Conservation (phyloP, 1,284 basidiomycete species). For the Naganishia cerealis region DNA sequence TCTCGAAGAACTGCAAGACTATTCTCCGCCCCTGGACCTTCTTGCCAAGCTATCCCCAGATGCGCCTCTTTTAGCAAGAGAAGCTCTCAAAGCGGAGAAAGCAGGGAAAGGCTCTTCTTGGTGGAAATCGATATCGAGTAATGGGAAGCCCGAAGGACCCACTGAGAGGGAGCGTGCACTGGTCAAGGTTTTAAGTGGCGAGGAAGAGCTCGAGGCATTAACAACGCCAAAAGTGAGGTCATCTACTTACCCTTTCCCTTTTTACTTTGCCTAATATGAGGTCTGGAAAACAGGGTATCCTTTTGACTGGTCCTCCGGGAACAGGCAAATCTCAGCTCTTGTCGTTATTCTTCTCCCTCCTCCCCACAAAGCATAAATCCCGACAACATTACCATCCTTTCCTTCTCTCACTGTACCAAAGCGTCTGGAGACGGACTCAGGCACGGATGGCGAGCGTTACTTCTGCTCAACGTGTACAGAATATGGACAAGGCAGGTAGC, state of each 20-base stretch:
- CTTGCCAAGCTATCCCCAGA: slow-evolving; percentile 45
- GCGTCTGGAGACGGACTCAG: slow-evolving; percentile 51
- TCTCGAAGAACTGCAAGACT: slow-evolving; percentile 43
- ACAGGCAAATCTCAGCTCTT: slow-evolving; percentile 65
- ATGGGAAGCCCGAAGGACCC: background rate
- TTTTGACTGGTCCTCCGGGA: slow-evolving; percentile 60
- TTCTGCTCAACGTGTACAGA: slow-evolving; percentile 51
- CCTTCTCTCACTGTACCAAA: slow-evolving; percentile 67
- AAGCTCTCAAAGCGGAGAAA: slow-evolving; percentile 31
- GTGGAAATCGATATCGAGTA: slow-evolving; percentile 30
- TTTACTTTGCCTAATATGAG: background rate
- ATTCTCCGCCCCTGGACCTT: slow-evolving; percentile 51
- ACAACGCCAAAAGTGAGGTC: slow-evolving; percentile 61
- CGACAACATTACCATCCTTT: slow-evolving; percentile 70
- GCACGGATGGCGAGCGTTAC: slow-evolving; percentile 41
- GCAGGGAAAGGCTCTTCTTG: slow-evolving; percentile 33
- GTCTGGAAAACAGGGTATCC: slow-evolving; percentile 49
- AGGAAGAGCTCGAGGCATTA: slow-evolving; percentile 63
- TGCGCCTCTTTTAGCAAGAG: slow-evolving; percentile 38
- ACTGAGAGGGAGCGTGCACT: slow-evolving; percentile 46
- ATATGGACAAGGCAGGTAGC: slow-evolving; percentile 47
- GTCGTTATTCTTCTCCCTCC: slow-evolving; percentile 64
- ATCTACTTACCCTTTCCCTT: background rate
- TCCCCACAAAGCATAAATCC: slow-evolving; percentile 64
- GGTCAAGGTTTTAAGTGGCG: slow-evolving; percentile 61